phyloP scores from a whole-genome alignment of 164 flowering plant genomes.

The Houttuynia cordata region DNA sequence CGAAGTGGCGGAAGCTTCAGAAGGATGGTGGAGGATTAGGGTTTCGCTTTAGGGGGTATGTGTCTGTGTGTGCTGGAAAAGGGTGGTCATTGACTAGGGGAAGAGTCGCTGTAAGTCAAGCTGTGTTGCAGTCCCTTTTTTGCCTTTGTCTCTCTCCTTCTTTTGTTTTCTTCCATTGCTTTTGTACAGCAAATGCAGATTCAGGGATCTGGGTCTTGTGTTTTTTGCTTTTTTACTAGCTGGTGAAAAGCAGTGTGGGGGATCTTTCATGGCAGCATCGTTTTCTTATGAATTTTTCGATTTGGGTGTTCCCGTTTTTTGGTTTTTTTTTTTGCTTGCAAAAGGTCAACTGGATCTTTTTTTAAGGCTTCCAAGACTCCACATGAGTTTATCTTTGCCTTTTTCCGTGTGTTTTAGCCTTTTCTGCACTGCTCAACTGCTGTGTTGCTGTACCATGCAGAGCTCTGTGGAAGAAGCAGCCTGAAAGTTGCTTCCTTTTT shows the following conservation, averaged over 20 bases:
- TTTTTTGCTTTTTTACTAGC: background rate
- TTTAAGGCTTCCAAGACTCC: background rate
- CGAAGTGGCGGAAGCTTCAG: too few species aligned
- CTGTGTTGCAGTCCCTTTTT: background rate
- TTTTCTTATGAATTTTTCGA: too few species aligned
- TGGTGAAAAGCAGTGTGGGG: background rate
- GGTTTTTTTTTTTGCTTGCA: too few species aligned
- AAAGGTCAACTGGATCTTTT: background rate
- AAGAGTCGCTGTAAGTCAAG: background rate
- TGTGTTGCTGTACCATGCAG: constrained; percentile 38
- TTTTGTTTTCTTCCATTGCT: background rate
- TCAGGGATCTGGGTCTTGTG: background rate
- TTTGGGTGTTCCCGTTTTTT: too few species aligned
- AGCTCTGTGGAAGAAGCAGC: constrained; percentile 38
- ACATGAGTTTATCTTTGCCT: constrained; percentile 36
- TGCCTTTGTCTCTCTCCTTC: too few species aligned
- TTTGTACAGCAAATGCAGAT: background rate
- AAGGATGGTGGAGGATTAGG: background rate
- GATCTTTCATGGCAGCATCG: too few species aligned
- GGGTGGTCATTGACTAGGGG: background rate
- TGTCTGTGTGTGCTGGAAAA: background rate
- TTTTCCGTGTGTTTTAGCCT: constrained; percentile 9
- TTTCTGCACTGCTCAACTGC: constrained; percentile 1
- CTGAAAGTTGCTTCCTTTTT: constrained; percentile 29
- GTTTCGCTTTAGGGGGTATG: background rate